Percentiles rank a stretch among this genome's conserved stretches.
phyloP scores from a whole-genome alignment of 164 flowering plant genomes.

The Euptelea pleiosperma region DNA sequence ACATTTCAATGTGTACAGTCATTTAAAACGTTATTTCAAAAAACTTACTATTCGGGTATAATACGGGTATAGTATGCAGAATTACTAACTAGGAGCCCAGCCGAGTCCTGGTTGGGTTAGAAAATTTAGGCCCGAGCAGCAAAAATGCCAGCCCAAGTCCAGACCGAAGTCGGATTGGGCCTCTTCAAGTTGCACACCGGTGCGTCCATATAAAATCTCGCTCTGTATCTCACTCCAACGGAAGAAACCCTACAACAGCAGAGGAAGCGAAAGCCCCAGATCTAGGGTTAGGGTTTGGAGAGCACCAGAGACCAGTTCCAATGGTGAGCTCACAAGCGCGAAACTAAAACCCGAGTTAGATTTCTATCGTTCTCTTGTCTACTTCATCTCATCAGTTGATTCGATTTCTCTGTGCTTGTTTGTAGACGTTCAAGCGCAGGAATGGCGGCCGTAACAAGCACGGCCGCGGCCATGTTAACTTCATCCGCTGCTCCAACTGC shows the following conservation, averaged over 20 bases:
- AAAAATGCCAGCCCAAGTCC: neutral
- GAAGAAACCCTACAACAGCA: neutral
- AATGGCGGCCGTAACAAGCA: slow-evolving; percentile 96
- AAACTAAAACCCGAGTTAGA: neutral
- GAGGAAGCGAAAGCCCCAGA: neutral
- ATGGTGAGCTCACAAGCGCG: neutral
- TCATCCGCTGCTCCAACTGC: slow-evolving; percentile 92
- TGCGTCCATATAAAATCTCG: neutral
- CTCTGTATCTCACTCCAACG: too few relatives aligned
- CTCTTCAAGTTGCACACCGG: neutral
- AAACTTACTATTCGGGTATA: too few relatives aligned
- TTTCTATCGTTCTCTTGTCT: neutral
- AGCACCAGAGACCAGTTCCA: neutral
- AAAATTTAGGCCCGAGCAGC: too few relatives aligned
- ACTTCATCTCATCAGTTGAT: neutral
- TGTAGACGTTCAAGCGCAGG: slow-evolving; percentile 85
- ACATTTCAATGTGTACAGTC: too few relatives aligned
- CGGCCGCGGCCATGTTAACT: slow-evolving; percentile 85
- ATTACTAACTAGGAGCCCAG: too few relatives aligned
- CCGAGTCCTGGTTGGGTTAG: too few relatives aligned
- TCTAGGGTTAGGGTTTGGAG: neutral
- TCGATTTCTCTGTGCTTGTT: neutral
- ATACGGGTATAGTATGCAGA: too few relatives aligned
- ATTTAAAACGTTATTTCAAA: too few relatives aligned
- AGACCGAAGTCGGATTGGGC: neutral